Conservation (phyloP, 2,329 filamentous ascomycete genomes). For the Hypomyces perniciosus region DNA sequence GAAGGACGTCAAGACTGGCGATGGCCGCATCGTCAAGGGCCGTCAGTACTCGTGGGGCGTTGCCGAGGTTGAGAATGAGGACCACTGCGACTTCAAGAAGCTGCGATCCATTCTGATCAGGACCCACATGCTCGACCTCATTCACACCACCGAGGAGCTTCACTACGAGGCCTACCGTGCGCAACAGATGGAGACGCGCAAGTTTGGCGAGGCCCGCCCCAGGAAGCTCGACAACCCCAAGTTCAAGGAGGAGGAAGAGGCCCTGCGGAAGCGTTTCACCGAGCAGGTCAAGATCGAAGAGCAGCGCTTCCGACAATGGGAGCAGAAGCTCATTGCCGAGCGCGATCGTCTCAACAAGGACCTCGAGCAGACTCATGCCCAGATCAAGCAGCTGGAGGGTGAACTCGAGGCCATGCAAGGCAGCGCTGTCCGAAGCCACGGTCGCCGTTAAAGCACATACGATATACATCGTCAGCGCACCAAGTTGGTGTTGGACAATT, state of each 20-base stretch:
- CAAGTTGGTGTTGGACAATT: constrained; percentile 25
- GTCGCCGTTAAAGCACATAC: constrained; percentile 65
- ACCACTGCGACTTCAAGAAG: constrained; percentile 99
- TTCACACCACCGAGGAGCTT: constrained; percentile 98
- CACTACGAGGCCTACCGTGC: constrained; percentile 99
- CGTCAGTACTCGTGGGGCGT: constrained; percentile 99
- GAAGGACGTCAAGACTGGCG: constrained; percentile 96
- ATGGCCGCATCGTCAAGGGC: constrained; percentile 96
- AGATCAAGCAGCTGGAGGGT: constrained; percentile 83
- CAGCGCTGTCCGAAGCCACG: constrained; percentile 82
- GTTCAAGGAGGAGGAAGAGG: constrained; percentile 99
- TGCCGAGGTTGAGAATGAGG: constrained; percentile 98
- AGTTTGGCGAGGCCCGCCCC: constrained; percentile 95
- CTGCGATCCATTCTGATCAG: constrained; percentile 97
- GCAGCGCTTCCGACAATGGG: constrained; percentile 98
- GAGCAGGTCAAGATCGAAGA: constrained; percentile 99
- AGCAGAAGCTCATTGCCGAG: constrained; percentile 99
- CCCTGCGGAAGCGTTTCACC: constrained; percentile 95
- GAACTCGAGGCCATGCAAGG: constrained; percentile 94
- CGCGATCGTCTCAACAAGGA: constrained; percentile 99
- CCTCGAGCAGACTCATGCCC: constrained; percentile 92
- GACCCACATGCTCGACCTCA: constrained; percentile 99
- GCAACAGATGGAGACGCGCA: constrained; percentile 99
- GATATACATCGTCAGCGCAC: constrained; percentile 14
- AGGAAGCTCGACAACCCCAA: constrained; percentile 99